Evolutionary conservation across 805 yeast species (phyloP).

Genomic region (Saccharomycopsis olivae): DNA sequence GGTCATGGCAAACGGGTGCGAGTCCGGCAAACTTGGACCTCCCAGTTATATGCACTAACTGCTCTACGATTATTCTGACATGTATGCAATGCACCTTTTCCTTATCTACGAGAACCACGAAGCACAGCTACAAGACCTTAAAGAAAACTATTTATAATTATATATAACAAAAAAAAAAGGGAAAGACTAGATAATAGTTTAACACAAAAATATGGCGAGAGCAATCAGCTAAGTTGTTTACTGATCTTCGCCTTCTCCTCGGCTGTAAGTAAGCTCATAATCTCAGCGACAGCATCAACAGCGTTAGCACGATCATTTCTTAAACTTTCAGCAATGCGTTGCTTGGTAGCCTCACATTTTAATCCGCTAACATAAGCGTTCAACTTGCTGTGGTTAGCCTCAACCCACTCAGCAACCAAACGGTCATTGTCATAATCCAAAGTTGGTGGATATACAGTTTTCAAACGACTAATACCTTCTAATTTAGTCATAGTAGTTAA

Average conservation of each 20-base stretch:
- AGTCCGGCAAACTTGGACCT: too few species aligned
- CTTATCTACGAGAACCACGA: too few species aligned
- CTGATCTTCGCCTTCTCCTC: slow-evolving; percentile 40
- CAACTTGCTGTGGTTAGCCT: slow-evolving; percentile 56
- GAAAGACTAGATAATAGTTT: too few species aligned
- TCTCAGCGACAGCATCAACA: slow-evolving; percentile 45
- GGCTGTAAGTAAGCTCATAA: slow-evolving; percentile 38
- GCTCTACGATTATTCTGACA: too few species aligned
- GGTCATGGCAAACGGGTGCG: too few species aligned
- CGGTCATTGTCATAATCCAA: slow-evolving; percentile 63
- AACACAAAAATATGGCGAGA: too few species aligned
- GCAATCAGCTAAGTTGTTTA: slow-evolving; percentile 5
- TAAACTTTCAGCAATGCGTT: slow-evolving; percentile 48
- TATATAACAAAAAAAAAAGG: too few species aligned
- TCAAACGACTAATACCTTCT: slow-evolving; percentile 78
- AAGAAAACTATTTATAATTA: too few species aligned
- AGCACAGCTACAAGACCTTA: too few species aligned
- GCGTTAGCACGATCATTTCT: slow-evolving; percentile 45
- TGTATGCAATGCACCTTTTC: too few species aligned
- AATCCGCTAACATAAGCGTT: slow-evolving; percentile 52
- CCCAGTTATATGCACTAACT: too few species aligned
- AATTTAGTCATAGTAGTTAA: slow-evolving; percentile 52
- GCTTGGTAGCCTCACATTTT: slow-evolving; percentile 57
- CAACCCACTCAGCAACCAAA: slow-evolving; percentile 78
- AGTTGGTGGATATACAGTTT: slow-evolving; percentile 73